phyloP scores from a whole-genome alignment of 805 yeast species.

The Pichia rugopelliculosa region DNA sequence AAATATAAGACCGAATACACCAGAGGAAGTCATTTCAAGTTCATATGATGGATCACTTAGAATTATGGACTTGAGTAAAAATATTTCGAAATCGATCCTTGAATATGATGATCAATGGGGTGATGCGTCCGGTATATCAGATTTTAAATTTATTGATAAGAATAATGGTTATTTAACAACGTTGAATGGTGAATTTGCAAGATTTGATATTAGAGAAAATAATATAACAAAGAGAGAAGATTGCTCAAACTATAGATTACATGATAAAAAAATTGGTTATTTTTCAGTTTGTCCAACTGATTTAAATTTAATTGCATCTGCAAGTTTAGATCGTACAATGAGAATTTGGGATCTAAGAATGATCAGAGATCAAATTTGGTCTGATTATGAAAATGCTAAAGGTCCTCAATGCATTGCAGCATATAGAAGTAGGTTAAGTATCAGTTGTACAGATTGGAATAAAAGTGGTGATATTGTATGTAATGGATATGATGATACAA shows the following conservation, averaged over 20 bases:
- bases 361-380: conserved; percentile 43
- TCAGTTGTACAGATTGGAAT: conserved; percentile 83
- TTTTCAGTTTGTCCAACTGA: conserved; percentile 69
- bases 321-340: conserved; percentile 79
- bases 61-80: conserved; percentile 54
- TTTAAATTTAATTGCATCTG: conserved; percentile 68
- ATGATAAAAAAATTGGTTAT: conserved; percentile 90
- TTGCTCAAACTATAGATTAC: conserved; percentile 46
- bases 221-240: conserved; percentile 11
- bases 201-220: conserved; percentile 55
- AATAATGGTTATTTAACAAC: conserved; percentile 69
- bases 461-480: conserved; percentile 63
- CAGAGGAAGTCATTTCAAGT: conserved; percentile 51
- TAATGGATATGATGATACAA: conserved; percentile 87
- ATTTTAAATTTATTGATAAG: conserved; percentile 51
- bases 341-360: conserved; percentile 82
- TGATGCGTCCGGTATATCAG: conserved; percentile 63
- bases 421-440: conserved; percentile 68
- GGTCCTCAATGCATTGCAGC: conserved; percentile 51
- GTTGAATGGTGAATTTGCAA: conserved; percentile 68
- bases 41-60: conserved; percentile 89
- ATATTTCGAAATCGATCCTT: conserved; percentile 54
- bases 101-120: conserved; percentile 49
- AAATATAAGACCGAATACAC: conserved; percentile 42
- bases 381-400: conserved; percentile 40